Conservation (phyloP, 495 filamentous ascomycete genomes). For the Staphylotrichum longicolle region DNA sequence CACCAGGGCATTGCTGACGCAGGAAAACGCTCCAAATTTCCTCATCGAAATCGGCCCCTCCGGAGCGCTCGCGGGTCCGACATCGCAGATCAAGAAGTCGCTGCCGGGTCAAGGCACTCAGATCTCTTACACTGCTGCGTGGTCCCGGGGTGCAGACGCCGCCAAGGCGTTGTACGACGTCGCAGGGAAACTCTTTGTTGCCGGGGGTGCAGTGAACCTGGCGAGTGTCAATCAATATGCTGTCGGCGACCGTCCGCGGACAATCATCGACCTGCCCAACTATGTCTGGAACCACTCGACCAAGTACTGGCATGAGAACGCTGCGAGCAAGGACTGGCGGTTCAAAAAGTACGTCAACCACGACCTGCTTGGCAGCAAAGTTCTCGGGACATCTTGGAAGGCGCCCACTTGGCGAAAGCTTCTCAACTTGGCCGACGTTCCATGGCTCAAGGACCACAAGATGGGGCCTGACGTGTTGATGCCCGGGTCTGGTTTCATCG, state of each 20-base stretch:
- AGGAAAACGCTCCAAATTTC: slow-evolving; percentile 18
- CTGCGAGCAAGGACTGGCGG: slow-evolving; percentile 23
- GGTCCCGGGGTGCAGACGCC: slow-evolving; percentile 30
- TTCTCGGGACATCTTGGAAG: slow-evolving; percentile 12
- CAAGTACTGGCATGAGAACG: slow-evolving; percentile 25
- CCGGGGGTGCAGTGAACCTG: slow-evolving; percentile 13
- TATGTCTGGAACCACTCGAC: slow-evolving; percentile 31
- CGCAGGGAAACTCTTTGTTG: slow-evolving; percentile 37
- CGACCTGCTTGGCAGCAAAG: slow-evolving; percentile 23
- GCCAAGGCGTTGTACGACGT: slow-evolving; percentile 28
- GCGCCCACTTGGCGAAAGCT: slow-evolving; percentile 45
- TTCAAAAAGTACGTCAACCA: slow-evolving; percentile 16
- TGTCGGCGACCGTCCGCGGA: neutral
- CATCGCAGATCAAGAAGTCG: slow-evolving; percentile 39
- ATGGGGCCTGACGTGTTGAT: slow-evolving; percentile 32
- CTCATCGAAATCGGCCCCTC: slow-evolving; percentile 56
- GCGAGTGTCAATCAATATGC: slow-evolving; percentile 8
- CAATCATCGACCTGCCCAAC: slow-evolving; percentile 39
- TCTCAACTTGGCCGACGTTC: slow-evolving; percentile 36
- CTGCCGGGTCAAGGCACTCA: slow-evolving; percentile 11
- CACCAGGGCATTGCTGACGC: slow-evolving; percentile 15
- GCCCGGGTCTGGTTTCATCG: slow-evolving; percentile 18
- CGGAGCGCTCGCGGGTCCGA: slow-evolving; percentile 45
- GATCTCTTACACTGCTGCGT: slow-evolving; percentile 28
- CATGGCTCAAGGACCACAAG: slow-evolving; percentile 42